Percentiles rank a stretch among this genome's conserved stretches.
Evolutionary conservation across 176 grass and related monocot species (phyloP).

Genomic region (Carex parvula): DNA sequence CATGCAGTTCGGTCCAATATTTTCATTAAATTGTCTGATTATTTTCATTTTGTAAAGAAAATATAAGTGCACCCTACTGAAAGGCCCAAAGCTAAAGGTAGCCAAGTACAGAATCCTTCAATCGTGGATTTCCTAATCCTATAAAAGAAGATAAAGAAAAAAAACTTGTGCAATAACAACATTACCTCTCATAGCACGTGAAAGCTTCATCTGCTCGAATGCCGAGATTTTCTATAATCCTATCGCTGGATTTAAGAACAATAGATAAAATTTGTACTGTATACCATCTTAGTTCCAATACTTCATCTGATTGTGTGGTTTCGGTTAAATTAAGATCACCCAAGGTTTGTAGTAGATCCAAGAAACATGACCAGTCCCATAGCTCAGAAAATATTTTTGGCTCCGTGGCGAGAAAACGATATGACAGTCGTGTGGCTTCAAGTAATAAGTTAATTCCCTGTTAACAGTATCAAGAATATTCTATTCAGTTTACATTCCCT

Average conservation of each 20-base stretch:
- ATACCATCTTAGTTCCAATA: conserved; percentile 74
- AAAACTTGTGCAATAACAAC: background rate
- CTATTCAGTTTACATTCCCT: background rate
- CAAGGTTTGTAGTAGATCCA: conserved; percentile 53
- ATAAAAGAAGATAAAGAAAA: conserved; percentile 23
- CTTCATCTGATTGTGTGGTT: conserved; percentile 25
- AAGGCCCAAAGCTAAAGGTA: background rate
- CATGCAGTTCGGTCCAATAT: background rate
- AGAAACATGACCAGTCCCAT: conserved; percentile 91
- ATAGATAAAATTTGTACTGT: conserved; percentile 61
- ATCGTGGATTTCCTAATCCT: background rate
- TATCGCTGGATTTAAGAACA: conserved; percentile 68
- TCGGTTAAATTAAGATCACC: conserved; percentile 41
- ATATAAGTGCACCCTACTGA: background rate
- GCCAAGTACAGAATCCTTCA: background rate
- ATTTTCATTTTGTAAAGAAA: background rate
- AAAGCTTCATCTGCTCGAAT: conserved; percentile 59
- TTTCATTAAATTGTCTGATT: background rate
- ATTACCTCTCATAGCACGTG: conserved; percentile 63
- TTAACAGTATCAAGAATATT: conserved; percentile 23
- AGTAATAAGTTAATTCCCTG: conserved; percentile 59
- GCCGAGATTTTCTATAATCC: conserved; percentile 61
- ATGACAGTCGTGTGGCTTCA: conserved; percentile 51
- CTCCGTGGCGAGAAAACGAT: conserved; percentile 76
- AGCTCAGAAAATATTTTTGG: conserved; percentile 57